Evolutionary conservation across 257 asterid species (phyloP).

Genomic region (Nicotiana tomentosiformis): DNA sequence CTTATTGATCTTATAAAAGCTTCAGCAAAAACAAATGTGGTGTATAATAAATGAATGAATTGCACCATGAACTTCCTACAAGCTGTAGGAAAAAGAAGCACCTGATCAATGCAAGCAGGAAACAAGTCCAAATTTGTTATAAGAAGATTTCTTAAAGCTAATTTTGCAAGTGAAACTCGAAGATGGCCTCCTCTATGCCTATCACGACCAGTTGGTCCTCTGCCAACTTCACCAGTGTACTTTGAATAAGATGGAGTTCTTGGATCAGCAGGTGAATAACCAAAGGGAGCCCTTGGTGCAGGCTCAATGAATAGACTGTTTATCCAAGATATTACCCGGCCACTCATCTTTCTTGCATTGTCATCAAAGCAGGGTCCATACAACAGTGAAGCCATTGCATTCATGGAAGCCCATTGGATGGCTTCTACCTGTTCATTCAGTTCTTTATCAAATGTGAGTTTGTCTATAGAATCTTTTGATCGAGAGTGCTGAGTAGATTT

Average conservation of each 20-base stretch:
- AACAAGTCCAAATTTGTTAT: slow-evolving; percentile 94
- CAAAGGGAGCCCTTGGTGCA: slow-evolving; percentile 95
- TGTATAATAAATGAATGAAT: background rate
- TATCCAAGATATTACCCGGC: slow-evolving; percentile 97
- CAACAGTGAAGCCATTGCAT: slow-evolving; percentile 97
- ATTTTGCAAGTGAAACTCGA: slow-evolving; percentile 84
- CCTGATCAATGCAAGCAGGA: slow-evolving; percentile 99
- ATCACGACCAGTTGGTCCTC: slow-evolving; percentile 83
- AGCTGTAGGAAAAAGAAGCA: background rate
- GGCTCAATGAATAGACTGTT: slow-evolving; percentile 97
- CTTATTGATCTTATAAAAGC: background rate
- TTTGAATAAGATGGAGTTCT: slow-evolving; percentile 92
- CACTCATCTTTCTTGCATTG: slow-evolving; percentile 98
- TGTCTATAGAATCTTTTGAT: slow-evolving; percentile 91
- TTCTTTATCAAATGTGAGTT: slow-evolving; percentile 92
- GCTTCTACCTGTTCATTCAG: slow-evolving; percentile 95
- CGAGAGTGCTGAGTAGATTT: slow-evolving; percentile 90
- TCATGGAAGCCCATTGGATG: slow-evolving; percentile 99
- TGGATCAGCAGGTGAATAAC: slow-evolving; percentile 98
- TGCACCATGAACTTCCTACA: slow-evolving; percentile 3
- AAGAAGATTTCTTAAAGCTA: slow-evolving; percentile 90
- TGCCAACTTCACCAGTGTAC: slow-evolving; percentile 71
- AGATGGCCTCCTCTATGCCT: slow-evolving; percentile 96
- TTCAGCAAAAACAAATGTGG: background rate
- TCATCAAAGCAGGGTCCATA: slow-evolving; percentile 99